phyloP scores from a whole-genome alignment of 768 basidiomycete species.

The Boletus patriciae region DNA sequence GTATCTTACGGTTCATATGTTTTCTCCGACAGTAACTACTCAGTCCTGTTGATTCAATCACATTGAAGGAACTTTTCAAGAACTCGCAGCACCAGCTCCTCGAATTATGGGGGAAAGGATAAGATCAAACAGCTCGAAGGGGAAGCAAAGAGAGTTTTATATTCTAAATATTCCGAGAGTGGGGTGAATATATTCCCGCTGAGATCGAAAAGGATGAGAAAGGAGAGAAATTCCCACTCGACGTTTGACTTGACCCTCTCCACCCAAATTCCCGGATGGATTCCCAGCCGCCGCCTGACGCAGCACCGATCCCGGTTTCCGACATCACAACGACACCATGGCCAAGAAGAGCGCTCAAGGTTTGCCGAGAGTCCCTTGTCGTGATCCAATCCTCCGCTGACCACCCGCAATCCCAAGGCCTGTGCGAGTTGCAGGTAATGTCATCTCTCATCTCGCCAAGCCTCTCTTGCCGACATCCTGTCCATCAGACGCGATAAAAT shows the following conservation, averaged over 20 bases:
- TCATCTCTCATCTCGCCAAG: neutral
- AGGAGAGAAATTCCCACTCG: conserved; percentile 32
- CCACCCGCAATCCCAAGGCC: conserved; percentile 37
- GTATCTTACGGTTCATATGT: too few relatives aligned
- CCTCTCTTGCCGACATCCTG: neutral
- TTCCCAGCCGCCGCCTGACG: conserved; percentile 37
- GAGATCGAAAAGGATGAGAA: conserved; percentile 18
- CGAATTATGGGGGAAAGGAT: too few relatives aligned
- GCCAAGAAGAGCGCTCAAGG: conserved; percentile 56
- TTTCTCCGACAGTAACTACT: too few relatives aligned
- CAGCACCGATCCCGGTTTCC: conserved; percentile 48
- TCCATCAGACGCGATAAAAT: conserved; percentile 56
- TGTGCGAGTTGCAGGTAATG: conserved; percentile 58
- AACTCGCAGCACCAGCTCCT: too few relatives aligned
- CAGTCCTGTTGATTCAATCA: too few relatives aligned
- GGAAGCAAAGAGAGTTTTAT: too few relatives aligned
- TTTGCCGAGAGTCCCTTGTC: conserved; percentile 27
- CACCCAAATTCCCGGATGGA: conserved; percentile 29
- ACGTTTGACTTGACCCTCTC: conserved; percentile 29
- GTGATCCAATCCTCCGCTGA: conserved; percentile 12
- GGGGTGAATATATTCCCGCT: too few relatives aligned
- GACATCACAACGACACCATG: conserved; percentile 48
- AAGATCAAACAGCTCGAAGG: too few relatives aligned
- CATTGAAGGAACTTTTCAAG: too few relatives aligned
- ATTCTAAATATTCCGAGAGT: too few relatives aligned